phyloP scores from a whole-genome alignment of 169 alveolate species.

The Cryptosporidium bovis region DNA sequence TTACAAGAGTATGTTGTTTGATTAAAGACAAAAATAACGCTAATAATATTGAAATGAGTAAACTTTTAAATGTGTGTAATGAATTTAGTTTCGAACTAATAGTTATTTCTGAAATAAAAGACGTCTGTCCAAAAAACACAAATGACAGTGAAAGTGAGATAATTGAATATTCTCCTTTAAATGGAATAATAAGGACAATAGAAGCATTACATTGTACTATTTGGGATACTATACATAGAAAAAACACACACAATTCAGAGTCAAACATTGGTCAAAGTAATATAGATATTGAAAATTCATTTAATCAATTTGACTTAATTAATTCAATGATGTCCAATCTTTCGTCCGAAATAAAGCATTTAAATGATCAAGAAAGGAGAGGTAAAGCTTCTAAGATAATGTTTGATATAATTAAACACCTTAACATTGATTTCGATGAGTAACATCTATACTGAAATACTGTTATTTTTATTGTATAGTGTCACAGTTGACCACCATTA shows the following conservation, averaged over 20 bases:
- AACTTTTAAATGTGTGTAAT: not conserved
- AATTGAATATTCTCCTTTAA: not conserved
- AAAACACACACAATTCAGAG: not conserved
- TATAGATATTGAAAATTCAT: not conserved
- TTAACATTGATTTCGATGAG: slow-evolving; percentile 4
- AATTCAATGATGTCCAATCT: slow-evolving; percentile 7
- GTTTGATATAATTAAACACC: slow-evolving; percentile 17
- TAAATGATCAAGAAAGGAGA: slow-evolving; percentile 61
- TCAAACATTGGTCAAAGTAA: not conserved
- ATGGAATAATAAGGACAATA: slow-evolving; percentile 15
- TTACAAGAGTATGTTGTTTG: slow-evolving; percentile 41
- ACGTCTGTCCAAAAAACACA: not conserved
- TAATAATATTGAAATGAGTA: not conserved
- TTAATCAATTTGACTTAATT: slow-evolving; percentile 16
- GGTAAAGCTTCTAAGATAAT: slow-evolving; percentile 39
- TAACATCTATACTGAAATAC: not conserved
- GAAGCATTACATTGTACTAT: slow-evolving; percentile 50
- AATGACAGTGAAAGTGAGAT: not conserved
- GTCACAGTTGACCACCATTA: not conserved
- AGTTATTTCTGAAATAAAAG: not conserved
- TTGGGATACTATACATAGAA: slow-evolving; percentile 15
- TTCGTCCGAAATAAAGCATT: not conserved
- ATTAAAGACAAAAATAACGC: not conserved
- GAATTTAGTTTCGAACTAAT: slow-evolving; percentile 16
- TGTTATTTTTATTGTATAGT: too few relatives aligned